Conservation (phyloP, 768 basidiomycete species). For the Amanita exitialis region DNA sequence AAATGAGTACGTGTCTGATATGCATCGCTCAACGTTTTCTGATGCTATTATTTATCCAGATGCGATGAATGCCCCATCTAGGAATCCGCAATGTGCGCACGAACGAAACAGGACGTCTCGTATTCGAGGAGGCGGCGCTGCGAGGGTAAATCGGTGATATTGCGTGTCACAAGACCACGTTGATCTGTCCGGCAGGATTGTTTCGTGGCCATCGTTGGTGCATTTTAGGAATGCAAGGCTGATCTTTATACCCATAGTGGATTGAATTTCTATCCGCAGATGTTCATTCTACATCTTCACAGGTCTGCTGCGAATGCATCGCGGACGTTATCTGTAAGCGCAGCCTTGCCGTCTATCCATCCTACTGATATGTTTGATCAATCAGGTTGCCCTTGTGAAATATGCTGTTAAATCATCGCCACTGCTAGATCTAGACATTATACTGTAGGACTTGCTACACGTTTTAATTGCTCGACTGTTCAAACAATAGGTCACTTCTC, state of each 20-base stretch:
- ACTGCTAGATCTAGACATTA: not conserved
- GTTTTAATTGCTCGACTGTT: slow-evolving; percentile 9
- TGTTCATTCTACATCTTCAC: not conserved
- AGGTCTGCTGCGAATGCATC: slow-evolving; percentile 2
- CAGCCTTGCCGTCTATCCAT: not conserved
- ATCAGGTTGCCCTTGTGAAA: slow-evolving; percentile 4
- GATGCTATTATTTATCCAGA: not conserved
- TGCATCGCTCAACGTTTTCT: not conserved
- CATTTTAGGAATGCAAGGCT: not conserved
- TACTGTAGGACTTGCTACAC: not conserved
- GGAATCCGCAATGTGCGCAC: not conserved
- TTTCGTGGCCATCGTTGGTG: not conserved
- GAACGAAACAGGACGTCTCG: not conserved
- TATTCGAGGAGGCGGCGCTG: slow-evolving; percentile 4
- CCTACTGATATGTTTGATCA: not conserved
- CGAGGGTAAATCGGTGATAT: not conserved
- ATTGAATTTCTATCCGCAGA: not conserved
- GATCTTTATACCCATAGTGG: too few species aligned
- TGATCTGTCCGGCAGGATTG: not conserved
- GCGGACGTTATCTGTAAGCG: not conserved
- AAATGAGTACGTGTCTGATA: slow-evolving; percentile 2
- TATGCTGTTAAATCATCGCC: not conserved
- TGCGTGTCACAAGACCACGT: not conserved
- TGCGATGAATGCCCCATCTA: not conserved
- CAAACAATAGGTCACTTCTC: slow-evolving; percentile 28